Evolutionary conservation across 2,329 filamentous ascomycete genomes (phyloP).

Genomic region (Fusarium albosuccineum): DNA sequence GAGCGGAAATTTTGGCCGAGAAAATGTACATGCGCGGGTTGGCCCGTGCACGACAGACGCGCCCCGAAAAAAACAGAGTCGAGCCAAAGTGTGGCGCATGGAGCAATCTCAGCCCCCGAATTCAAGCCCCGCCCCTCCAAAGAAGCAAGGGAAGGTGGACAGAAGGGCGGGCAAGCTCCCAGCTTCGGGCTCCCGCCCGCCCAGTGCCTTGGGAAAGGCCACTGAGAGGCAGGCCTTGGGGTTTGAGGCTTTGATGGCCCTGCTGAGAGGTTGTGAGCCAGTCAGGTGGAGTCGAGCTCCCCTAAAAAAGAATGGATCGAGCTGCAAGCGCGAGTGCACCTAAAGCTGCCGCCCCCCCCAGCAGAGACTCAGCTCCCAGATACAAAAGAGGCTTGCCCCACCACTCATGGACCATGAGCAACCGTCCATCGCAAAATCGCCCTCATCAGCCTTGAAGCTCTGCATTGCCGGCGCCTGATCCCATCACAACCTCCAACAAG

Average conservation of each 20-base stretch:
- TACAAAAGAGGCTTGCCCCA: conserved; percentile 50
- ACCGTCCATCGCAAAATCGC: conserved; percentile 40
- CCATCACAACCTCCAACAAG: conserved; percentile 17
- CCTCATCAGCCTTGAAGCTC: conserved; percentile 18
- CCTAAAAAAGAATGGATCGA: conserved; percentile 23
- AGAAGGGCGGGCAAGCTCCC: not conserved
- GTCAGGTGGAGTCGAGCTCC: conserved; percentile 18
- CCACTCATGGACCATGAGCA: conserved; percentile 46
- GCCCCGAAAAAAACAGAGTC: conserved; percentile 23
- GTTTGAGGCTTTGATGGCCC: conserved; percentile 26
- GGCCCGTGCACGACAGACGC: conserved; percentile 42
- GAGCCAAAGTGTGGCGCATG: conserved; percentile 28
- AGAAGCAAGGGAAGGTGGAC: too few relatives aligned
- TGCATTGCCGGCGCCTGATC: conserved; percentile 20
- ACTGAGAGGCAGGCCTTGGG: conserved; percentile 17
- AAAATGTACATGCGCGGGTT: conserved; percentile 36
- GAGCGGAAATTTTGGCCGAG: conserved; percentile 41
- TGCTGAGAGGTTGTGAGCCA: not conserved
- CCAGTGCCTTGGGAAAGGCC: not conserved
- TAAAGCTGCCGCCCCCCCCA: not conserved
- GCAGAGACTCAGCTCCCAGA: conserved; percentile 23
- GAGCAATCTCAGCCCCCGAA: conserved; percentile 8
- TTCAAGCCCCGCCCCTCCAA: not conserved
- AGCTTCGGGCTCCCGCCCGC: conserved; percentile 4
- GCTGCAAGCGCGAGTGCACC: conserved; percentile 29